A percentile compares a stretch with the other conserved stretches of the same genome.
phyloP scores from a whole-genome alignment of 2,329 filamentous ascomycete species.

The Pseudocercospora crystallina region DNA sequence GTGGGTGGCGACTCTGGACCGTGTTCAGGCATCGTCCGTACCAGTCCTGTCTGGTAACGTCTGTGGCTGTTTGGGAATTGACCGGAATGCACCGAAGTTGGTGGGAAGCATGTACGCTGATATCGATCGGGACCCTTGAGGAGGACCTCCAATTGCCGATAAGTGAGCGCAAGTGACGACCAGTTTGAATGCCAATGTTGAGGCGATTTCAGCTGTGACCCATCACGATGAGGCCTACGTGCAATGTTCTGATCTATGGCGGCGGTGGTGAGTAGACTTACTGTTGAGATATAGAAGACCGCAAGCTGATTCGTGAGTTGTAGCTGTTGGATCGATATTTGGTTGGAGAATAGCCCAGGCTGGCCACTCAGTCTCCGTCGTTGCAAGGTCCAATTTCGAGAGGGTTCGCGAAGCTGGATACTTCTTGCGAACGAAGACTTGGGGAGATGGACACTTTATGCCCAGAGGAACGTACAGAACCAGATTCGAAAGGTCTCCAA shows the following conservation, averaged over 20 bases:
- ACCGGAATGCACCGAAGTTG: too few relatives aligned
- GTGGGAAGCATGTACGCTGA: too few relatives aligned
- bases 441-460: constrained; percentile 24
- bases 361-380: constrained; percentile 22
- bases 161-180: too few relatives aligned
- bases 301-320: not conserved
- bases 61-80: too few relatives aligned
- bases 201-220: not conserved
- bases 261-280: constrained; percentile 16
- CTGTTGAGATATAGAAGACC: not conserved
- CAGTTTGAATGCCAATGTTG: too few relatives aligned
- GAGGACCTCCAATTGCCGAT: too few relatives aligned
- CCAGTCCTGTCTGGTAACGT: too few relatives aligned
- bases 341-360: constrained; percentile 29
- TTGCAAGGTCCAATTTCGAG: constrained; percentile 28
- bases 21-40: too few relatives aligned
- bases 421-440: constrained; percentile 21
- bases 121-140: too few relatives aligned
- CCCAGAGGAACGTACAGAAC: constrained; percentile 9
- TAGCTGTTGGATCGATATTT: constrained; percentile 27
- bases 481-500: too few relatives aligned
- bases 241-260: constrained; percentile 19
- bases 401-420: constrained; percentile 18
- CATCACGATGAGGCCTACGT: constrained; percentile 3
- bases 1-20: too few relatives aligned